These are phyloP conservation scores for Cladosporium sp. DNA, from an alignment of 2,329 filamentous ascomycete genomes.

Conservation along the genomic window DNA sequence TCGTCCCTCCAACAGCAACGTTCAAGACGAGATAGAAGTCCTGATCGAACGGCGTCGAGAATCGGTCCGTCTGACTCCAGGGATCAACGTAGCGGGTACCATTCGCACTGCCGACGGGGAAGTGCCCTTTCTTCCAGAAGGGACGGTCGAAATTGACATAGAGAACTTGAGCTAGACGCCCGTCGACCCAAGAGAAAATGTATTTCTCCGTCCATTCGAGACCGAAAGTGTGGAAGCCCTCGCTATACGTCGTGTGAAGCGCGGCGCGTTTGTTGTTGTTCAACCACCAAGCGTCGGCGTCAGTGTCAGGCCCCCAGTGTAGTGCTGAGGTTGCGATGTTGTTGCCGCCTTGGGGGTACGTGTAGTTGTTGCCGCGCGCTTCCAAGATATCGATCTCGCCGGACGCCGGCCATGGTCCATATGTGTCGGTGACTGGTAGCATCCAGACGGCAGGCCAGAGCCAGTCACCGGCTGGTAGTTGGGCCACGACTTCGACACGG, in stretches of 20 bases:
- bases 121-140: constrained; percentile 37
- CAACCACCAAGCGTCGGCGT: constrained; percentile 76
- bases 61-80: constrained; percentile 33
- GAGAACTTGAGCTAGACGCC: constrained; percentile 71
- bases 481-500: constrained; percentile 73
- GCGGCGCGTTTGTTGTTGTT: constrained; percentile 74
- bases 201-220: constrained; percentile 87
- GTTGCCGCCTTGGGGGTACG: constrained; percentile 72
- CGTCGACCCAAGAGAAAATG: constrained; percentile 81
- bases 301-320: constrained; percentile 73
- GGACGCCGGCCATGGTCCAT: constrained; percentile 73
- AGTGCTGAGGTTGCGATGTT: constrained; percentile 75
- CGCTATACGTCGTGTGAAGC: constrained; percentile 69
- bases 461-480: constrained; percentile 76
- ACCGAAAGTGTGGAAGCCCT: constrained; percentile 70
- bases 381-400: constrained; percentile 84
- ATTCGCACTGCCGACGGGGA: constrained; percentile 32
- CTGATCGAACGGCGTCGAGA: constrained; percentile 38
- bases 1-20: constrained; percentile 37
- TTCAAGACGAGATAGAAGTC: constrained; percentile 40
- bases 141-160: constrained; percentile 56
- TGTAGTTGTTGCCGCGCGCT: constrained; percentile 76
- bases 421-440: constrained; percentile 68
- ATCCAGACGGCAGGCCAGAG: constrained; percentile 93
- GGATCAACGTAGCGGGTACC: constrained; percentile 35